These are phyloP conservation scores for Rhizophagus prolifer DNA, from an alignment of 192 early-diverging fungal species.

Conservation along the genomic window DNA sequence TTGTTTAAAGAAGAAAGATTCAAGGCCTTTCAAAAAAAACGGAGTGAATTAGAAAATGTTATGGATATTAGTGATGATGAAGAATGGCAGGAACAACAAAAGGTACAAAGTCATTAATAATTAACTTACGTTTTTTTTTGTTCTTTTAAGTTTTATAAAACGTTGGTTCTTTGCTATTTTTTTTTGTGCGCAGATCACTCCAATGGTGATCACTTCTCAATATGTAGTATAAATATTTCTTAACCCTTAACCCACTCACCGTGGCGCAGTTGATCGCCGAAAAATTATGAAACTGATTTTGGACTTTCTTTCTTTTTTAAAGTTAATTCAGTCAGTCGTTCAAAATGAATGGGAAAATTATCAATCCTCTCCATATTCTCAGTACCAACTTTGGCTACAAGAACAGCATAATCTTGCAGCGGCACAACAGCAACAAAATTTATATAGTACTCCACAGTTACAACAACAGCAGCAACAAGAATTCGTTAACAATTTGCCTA, in stretches of 20 bases:
- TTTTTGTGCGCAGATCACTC: neutral
- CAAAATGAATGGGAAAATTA: slow-evolving; percentile 12
- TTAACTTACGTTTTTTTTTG: neutral
- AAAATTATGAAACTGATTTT: neutral
- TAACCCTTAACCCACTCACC: neutral
- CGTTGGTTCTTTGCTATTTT: neutral
- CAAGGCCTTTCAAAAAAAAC: slow-evolving; percentile 32
- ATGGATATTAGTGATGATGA: slow-evolving; percentile 34
- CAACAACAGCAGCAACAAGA: neutral
- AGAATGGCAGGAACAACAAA: slow-evolving; percentile 30
- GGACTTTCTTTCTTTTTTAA: neutral
- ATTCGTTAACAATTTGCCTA: slow-evolving; percentile 16
- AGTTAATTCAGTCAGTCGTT: slow-evolving; percentile 24
- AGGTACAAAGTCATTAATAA: neutral
- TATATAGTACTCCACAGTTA: neutral
- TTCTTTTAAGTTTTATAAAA: too few relatives aligned
- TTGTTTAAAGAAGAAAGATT: slow-evolving; percentile 36
- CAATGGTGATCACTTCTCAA: neutral
- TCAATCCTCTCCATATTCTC: slow-evolving; percentile 11
- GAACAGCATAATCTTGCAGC: neutral
- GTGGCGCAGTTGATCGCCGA: neutral
- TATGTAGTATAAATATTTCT: neutral
- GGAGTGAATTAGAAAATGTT: slow-evolving; percentile 8
- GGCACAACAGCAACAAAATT: slow-evolving; percentile 1
- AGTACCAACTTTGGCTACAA: neutral